These are phyloP conservation scores for Lactifluus subvellereus DNA, from an alignment of 768 basidiomycete genomes.

Conservation along the genomic window DNA sequence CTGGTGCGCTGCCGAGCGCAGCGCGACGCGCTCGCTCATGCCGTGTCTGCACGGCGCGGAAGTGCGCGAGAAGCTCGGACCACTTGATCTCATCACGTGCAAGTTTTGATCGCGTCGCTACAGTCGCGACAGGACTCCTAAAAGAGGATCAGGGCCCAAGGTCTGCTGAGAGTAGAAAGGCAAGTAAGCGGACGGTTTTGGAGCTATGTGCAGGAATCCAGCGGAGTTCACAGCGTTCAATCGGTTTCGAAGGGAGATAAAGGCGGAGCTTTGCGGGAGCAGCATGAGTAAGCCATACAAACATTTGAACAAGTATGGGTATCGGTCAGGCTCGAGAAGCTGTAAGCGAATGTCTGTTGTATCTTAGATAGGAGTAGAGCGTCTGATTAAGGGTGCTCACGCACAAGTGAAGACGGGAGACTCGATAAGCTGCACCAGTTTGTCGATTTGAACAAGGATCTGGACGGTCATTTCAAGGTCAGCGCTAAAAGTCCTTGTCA, in stretches of 20 bases:
- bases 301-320: slow-evolving; percentile 96
- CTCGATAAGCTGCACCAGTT: slow-evolving; percentile 95
- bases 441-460: slow-evolving; percentile 93
- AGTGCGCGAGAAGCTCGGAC: slow-evolving; percentile 90
- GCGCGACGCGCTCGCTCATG: slow-evolving; percentile 90
- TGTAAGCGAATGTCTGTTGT: slow-evolving; percentile 76
- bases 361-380: slow-evolving; percentile 1
- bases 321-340: slow-evolving; percentile 92
- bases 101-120: slow-evolving; percentile 66
- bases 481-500: slow-evolving; percentile 48
- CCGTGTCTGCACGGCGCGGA: slow-evolving; percentile 80
- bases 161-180: background rate
- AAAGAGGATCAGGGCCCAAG: slow-evolving; percentile 3
- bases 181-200: slow-evolving; percentile 59
- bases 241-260: slow-evolving; percentile 89
- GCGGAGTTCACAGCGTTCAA: slow-evolving; percentile 93
- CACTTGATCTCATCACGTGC: slow-evolving; percentile 92
- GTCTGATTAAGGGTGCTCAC: slow-evolving; percentile 23
- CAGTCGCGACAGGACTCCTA: slow-evolving; percentile 27
- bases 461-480: slow-evolving; percentile 95
- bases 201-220: slow-evolving; percentile 86
- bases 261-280: slow-evolving; percentile 93
- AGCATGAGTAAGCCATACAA: slow-evolving; percentile 96
- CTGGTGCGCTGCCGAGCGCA: slow-evolving; percentile 47
- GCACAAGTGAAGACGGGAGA: slow-evolving; percentile 97